phyloP scores from a whole-genome alignment of 2,329 filamentous ascomycete genomes.

The Graphiopsis chlorocephala region DNA sequence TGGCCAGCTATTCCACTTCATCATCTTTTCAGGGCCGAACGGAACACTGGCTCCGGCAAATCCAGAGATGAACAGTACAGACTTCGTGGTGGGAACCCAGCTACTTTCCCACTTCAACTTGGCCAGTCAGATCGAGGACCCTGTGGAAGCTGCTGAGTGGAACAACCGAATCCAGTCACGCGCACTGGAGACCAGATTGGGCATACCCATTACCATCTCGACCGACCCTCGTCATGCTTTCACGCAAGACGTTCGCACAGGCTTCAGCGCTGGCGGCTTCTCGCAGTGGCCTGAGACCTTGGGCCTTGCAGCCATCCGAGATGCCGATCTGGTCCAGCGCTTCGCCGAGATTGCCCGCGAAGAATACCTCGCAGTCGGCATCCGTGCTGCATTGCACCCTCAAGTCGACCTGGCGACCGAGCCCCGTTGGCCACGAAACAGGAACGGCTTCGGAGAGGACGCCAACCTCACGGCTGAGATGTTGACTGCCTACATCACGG shows the following conservation, averaged over 20 bases:
- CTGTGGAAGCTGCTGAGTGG: conserved; percentile 37
- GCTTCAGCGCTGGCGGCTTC: conserved; percentile 44
- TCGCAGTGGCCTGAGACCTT: conserved; percentile 53
- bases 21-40: conserved; percentile 34
- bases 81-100: conserved; percentile 37
- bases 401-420: conserved; percentile 54
- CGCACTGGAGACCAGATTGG: conserved; percentile 46
- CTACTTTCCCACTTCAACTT: conserved; percentile 49
- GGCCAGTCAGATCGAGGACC: conserved; percentile 44
- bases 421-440: conserved; percentile 50
- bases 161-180: conserved; percentile 43
- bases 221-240: conserved; percentile 50
- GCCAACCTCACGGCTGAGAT: conserved; percentile 36
- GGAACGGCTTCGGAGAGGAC: conserved; percentile 50
- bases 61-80: conserved; percentile 28
- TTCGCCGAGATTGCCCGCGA: conserved; percentile 52
- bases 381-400: conserved; percentile 49
- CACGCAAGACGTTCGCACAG: conserved; percentile 44
- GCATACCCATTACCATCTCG: conserved; percentile 50
- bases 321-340: conserved; percentile 42
- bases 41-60: conserved; percentile 29
- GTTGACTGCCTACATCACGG: conserved; percentile 46
- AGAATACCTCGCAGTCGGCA: conserved; percentile 45
- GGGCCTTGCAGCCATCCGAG: conserved; percentile 50
- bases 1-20: conserved; percentile 48